These are phyloP conservation scores for Ceratocystis smalleyi DNA, from an alignment of 2,329 filamentous ascomycete genomes.

Conservation along the genomic window DNA sequence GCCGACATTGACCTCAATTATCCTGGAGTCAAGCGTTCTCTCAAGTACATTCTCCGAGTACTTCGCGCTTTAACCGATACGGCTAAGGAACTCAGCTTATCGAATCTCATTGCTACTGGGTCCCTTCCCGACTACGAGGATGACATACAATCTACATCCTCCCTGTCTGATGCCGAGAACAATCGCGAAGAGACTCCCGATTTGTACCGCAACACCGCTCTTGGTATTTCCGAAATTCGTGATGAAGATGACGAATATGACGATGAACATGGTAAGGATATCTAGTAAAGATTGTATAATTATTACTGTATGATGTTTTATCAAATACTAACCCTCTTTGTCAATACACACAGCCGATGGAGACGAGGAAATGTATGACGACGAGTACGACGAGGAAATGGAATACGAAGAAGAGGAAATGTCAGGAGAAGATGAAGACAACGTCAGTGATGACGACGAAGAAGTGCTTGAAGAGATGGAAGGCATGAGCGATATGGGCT, in stretches of 20 bases:
- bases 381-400: constrained; percentile 85
- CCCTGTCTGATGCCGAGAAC: constrained; percentile 74
- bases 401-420: constrained; percentile 73
- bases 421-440: constrained; percentile 63
- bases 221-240: constrained; percentile 82
- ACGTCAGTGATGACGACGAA: constrained; percentile 81
- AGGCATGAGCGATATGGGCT: constrained; percentile 58
- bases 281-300: background rate
- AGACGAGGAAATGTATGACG: constrained; percentile 84
- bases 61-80: constrained; percentile 76
- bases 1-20: constrained; percentile 93
- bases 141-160: constrained; percentile 74
- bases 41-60: constrained; percentile 90
- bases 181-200: constrained; percentile 92
- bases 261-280: constrained; percentile 36
- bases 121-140: constrained; percentile 55
- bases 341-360: constrained; percentile 28
- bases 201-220: constrained; percentile 85
- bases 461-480: constrained; percentile 27
- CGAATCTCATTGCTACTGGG: constrained; percentile 54
- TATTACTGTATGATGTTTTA: constrained; percentile 18
- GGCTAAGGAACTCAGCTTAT: constrained; percentile 70
- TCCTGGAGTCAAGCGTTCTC: constrained; percentile 77
- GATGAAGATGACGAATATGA: constrained; percentile 41
- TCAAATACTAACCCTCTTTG: background rate